Conservation (phyloP, 805 yeast species). For the Brettanomyces naardenensis region DNA sequence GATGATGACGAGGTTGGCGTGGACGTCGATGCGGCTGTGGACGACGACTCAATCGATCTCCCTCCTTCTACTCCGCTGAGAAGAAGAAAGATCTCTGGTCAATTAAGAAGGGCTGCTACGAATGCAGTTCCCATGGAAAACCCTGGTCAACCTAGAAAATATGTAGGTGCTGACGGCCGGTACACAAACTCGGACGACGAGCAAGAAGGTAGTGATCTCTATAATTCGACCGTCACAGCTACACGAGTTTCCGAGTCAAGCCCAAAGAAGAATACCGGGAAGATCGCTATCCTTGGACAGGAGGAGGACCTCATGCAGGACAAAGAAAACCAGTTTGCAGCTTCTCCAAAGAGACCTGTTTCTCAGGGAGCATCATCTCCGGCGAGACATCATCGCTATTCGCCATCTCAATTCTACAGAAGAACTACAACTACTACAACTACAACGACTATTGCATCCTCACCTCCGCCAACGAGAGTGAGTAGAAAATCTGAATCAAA, state of each 20-base stretch:
- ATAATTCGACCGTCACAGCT: constrained; percentile 11
- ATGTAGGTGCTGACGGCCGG: constrained; percentile 28
- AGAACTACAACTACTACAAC: constrained; percentile 45
- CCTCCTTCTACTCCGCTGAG: constrained; percentile 69
- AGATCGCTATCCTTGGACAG: constrained; percentile 10
- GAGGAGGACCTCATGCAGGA: too few species aligned
- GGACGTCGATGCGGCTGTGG: constrained; percentile 21
- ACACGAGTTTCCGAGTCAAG: constrained; percentile 4
- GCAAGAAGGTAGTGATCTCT: constrained; percentile 11
- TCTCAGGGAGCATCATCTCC: constrained; percentile 4
- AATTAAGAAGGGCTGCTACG: constrained; percentile 47
- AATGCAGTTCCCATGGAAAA: constrained; percentile 85
- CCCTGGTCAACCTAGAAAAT: constrained; percentile 95
- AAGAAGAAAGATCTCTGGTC: constrained; percentile 61
- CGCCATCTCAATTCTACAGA: constrained; percentile 31
- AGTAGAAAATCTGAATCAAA: constrained; percentile 7
- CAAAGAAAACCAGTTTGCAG: constrained; percentile 7
- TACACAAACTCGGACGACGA: constrained; percentile 30
- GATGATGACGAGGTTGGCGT: constrained; percentile 8
- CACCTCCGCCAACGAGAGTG: constrained; percentile 18
- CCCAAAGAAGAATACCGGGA: constrained; percentile 4
- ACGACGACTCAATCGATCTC: constrained; percentile 13
- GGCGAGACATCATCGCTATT: constrained; percentile 8
- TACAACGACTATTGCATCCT: constrained; percentile 30
- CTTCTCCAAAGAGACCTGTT: background rate